phyloP scores from a whole-genome alignment of 306 rosid genomes.

The Malus sieversii region DNA sequence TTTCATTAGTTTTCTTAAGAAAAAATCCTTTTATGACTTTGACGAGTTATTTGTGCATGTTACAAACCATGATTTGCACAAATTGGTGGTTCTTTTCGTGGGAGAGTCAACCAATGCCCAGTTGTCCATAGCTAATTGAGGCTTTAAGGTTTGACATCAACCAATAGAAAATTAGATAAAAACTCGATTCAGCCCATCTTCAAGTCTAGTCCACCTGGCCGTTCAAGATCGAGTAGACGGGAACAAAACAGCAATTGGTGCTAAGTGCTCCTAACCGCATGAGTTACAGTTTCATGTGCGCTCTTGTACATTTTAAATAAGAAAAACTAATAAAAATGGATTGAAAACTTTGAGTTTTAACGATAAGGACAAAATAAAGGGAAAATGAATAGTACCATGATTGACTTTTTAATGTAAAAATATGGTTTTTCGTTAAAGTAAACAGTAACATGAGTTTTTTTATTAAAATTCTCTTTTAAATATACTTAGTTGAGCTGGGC shows the following conservation, averaged over 20 bases:
- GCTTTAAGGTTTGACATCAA: neutral
- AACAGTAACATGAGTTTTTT: too few relatives aligned
- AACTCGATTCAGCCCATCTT: neutral
- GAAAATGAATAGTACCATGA: too few relatives aligned
- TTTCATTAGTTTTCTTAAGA: too few relatives aligned
- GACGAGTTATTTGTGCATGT: neutral
- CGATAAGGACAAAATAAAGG: too few relatives aligned
- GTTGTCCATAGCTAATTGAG: neutral
- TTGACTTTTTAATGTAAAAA: too few relatives aligned
- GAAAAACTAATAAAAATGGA: too few relatives aligned
- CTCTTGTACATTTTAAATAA: too few relatives aligned
- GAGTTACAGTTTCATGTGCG: too few relatives aligned
- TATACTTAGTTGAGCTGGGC: neutral
- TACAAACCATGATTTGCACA: neutral
- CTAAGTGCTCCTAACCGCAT: neutral
- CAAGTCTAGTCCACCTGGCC: neutral
- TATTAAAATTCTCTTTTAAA: too few relatives aligned
- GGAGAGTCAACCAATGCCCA: too few relatives aligned
- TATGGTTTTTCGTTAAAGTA: too few relatives aligned
- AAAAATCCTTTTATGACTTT: neutral
- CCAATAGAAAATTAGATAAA: neutral
- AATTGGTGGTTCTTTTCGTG: neutral
- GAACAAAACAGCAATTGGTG: neutral
- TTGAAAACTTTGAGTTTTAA: too few relatives aligned
- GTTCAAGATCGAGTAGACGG: neutral